Conservation (phyloP, 331 rosid species). For the Prunus yedoensis region DNA sequence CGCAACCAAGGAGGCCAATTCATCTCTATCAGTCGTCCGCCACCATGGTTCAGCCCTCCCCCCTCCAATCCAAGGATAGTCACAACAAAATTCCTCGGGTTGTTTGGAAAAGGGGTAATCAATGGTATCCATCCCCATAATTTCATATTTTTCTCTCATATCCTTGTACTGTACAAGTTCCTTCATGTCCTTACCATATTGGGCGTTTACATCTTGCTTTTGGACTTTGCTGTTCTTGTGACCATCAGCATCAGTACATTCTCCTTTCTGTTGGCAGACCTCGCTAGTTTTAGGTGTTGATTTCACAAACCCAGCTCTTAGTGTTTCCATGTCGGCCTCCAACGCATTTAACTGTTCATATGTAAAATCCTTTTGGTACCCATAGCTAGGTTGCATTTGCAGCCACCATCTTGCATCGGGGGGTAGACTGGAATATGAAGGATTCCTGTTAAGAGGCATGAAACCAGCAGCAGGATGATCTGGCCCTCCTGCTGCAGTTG, state of each 20-base stretch:
- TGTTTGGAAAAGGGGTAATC: constrained; percentile 45
- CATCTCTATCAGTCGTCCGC: constrained; percentile 69
- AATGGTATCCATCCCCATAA: constrained; percentile 35
- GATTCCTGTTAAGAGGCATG: constrained; percentile 41
- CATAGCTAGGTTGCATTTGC: constrained; percentile 55
- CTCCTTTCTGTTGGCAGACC: constrained; percentile 27
- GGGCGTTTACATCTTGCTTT: constrained; percentile 29
- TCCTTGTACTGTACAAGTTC: constrained; percentile 31
- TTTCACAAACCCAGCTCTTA: constrained; percentile 35
- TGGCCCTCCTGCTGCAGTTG: constrained; percentile 41
- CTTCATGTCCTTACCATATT: constrained; percentile 26
- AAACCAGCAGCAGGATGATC: constrained; percentile 44
- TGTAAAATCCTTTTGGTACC: constrained; percentile 46
- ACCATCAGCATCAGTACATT: constrained; percentile 21
- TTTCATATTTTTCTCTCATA: constrained; percentile 25
- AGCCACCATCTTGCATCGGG: constrained; percentile 75
- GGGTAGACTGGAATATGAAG: constrained; percentile 44
- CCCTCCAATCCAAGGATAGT: constrained; percentile 57
- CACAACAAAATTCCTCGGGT: constrained; percentile 42
- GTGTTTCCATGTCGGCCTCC: constrained; percentile 40
- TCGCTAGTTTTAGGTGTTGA: constrained; percentile 24
- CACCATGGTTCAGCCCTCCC: constrained; percentile 71
- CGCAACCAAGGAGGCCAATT: constrained; percentile 64
- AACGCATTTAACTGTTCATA: constrained; percentile 44
- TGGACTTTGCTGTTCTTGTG: constrained; percentile 23